A percentile compares a stretch with the other conserved stretches of the same genome.
Evolutionary conservation across 2,329 filamentous ascomycete species (phyloP).

Genomic region (Clonostachys rosea): DNA sequence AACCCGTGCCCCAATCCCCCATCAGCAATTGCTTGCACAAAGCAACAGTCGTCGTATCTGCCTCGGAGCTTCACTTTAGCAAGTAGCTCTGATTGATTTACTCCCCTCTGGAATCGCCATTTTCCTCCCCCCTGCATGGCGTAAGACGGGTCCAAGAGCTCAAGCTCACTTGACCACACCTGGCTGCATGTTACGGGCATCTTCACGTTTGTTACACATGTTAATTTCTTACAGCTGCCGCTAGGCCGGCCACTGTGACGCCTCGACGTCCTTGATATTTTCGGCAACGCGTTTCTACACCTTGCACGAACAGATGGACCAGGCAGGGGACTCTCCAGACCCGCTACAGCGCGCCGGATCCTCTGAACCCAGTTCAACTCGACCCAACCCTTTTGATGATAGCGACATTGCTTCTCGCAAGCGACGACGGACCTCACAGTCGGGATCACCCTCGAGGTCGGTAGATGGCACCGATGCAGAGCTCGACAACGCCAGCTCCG

Average conservation of each 20-base stretch:
- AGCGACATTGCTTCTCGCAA: conserved; percentile 51
- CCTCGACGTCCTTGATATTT: conserved; percentile 37
- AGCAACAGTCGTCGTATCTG: not conserved
- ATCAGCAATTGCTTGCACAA: not conserved
- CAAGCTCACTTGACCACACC: conserved; percentile 3
- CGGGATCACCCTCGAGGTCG: not conserved
- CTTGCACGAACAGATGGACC: conserved; percentile 48
- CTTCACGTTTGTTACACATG: conserved; percentile 39
- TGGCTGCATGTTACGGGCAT: conserved; percentile 1
- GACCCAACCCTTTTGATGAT: conserved; percentile 62
- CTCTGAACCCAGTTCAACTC: conserved; percentile 57
- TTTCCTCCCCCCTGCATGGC: too few species aligned
- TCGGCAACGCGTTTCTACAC: conserved; percentile 27
- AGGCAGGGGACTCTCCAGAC: conserved; percentile 41
- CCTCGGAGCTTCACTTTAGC: not conserved
- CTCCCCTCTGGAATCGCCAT: not conserved
- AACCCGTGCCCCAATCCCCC: not conserved
- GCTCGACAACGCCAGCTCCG: not conserved
- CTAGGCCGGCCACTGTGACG: conserved; percentile 49
- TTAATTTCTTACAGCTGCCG: conserved; percentile 49
- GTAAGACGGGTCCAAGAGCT: too few species aligned
- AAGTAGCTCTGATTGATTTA: not conserved
- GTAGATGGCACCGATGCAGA: not conserved
- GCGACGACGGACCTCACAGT: conserved; percentile 47
- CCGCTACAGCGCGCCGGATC: conserved; percentile 55